Conservation (phyloP, 1,139 yeast species). For the Saccharomyces hybrid region DNA sequence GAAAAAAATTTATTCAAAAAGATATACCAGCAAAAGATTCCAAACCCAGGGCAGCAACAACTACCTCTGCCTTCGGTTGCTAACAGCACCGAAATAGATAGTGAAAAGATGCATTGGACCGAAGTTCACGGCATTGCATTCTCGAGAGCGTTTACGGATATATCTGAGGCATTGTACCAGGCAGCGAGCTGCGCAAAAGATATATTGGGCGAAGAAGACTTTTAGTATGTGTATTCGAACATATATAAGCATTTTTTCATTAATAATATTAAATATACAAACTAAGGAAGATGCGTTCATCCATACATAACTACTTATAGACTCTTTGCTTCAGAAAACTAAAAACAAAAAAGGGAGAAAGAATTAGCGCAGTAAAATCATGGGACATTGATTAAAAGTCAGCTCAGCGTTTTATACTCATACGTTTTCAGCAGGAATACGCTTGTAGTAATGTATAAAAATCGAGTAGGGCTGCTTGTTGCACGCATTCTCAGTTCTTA, state of each 20-base stretch:
- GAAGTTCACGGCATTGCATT: constrained; percentile 44
- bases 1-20: constrained; percentile 6
- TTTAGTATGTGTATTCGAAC: neutral
- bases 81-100: constrained; percentile 7
- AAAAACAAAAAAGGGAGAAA: too few species aligned
- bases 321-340: too few species aligned
- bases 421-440: neutral
- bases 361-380: too few species aligned
- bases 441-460: neutral
- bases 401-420: too few species aligned
- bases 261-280: constrained; percentile 2
- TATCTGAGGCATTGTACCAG: constrained; percentile 38
- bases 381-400: too few species aligned
- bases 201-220: constrained; percentile 38
- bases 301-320: too few species aligned
- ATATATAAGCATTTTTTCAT: neutral
- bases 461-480: neutral
- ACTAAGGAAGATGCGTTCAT: too few species aligned
- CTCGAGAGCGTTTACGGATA: constrained; percentile 41
- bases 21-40: constrained; percentile 1
- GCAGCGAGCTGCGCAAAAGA: constrained; percentile 35
- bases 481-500: neutral
- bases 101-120: constrained; percentile 36
- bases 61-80: neutral
- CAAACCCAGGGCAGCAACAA: neutral